Conservation (phyloP, 331 rosid genomes). For the Acacia concinna region DNA sequence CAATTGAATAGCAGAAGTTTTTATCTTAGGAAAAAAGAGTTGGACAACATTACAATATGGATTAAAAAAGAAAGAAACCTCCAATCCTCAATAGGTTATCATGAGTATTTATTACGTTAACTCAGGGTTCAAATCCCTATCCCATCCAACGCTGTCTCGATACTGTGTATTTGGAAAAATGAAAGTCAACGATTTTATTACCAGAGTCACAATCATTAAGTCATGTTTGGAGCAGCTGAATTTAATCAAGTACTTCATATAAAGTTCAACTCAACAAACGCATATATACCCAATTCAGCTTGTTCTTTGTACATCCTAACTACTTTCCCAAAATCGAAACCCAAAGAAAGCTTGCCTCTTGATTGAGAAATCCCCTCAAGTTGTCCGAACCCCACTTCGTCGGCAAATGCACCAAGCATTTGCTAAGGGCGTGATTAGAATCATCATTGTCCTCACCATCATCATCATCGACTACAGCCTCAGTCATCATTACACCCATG, state of each 20-base stretch:
- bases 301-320: neutral
- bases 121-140: neutral
- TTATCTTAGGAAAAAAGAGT: neutral
- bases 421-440: conserved; percentile 51
- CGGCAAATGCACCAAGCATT: conserved; percentile 85
- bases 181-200: neutral
- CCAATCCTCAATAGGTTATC: neutral
- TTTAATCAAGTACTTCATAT: neutral
- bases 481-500: conserved; percentile 75
- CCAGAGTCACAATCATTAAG: neutral
- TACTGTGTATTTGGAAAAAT: neutral
- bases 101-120: neutral
- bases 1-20: neutral
- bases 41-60: neutral
- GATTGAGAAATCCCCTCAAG: conserved; percentile 54
- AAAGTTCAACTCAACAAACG: neutral
- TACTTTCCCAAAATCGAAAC: neutral
- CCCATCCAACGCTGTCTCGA: neutral
- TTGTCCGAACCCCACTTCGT: conserved; percentile 71
- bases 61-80: neutral
- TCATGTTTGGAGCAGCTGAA: neutral
- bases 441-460: conserved; percentile 37
- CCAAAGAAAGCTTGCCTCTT: conserved; percentile 47
- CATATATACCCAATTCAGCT: neutral
- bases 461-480: conserved; percentile 51